Evolutionary conservation across 2,329 filamentous ascomycete genomes (phyloP).

Genomic region (Penicillium decumbens): DNA sequence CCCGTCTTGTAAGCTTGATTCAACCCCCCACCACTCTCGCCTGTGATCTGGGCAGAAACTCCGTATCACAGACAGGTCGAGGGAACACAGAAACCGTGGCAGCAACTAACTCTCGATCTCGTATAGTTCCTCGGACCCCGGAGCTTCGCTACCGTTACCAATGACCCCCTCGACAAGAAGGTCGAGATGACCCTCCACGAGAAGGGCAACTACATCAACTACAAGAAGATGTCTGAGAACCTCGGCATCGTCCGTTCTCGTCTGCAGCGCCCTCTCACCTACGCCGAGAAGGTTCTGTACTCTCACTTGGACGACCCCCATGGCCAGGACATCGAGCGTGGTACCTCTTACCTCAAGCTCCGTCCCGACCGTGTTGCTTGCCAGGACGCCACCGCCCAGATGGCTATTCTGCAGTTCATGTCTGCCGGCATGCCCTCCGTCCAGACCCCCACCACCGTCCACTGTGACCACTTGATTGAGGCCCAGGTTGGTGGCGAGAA

Average conservation of each 20-base stretch:
- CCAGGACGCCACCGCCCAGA: constrained; percentile 99
- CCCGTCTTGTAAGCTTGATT: constrained; percentile 42
- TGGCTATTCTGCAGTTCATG: constrained; percentile 99
- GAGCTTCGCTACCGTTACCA: constrained; percentile 75
- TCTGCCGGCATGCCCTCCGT: constrained; percentile 94
- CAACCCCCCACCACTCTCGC: background rate
- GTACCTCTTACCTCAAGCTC: constrained; percentile 91
- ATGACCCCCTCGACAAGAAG: constrained; percentile 86
- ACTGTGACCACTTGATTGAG: constrained; percentile 99
- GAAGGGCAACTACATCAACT: constrained; percentile 96
- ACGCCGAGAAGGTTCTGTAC: constrained; percentile 98
- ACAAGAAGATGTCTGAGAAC: constrained; percentile 98
- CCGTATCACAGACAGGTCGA: background rate
- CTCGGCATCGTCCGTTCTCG: constrained; percentile 81
- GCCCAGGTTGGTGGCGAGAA: constrained; percentile 88
- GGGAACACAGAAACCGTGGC: constrained; percentile 6
- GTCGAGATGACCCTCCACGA: constrained; percentile 98
- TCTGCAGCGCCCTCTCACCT: constrained; percentile 89
- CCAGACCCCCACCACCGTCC: constrained; percentile 89
- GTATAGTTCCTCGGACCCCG: constrained; percentile 61
- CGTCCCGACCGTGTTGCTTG: constrained; percentile 96
- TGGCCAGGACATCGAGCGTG: constrained; percentile 92
- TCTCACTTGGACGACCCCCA: constrained; percentile 97
- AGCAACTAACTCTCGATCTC: constrained; percentile 30
- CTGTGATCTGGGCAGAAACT: background rate